Base-by-base conservation (phyloP, 495 filamentous ascomycete genomes). In the Penicillium coffeae region DNA sequence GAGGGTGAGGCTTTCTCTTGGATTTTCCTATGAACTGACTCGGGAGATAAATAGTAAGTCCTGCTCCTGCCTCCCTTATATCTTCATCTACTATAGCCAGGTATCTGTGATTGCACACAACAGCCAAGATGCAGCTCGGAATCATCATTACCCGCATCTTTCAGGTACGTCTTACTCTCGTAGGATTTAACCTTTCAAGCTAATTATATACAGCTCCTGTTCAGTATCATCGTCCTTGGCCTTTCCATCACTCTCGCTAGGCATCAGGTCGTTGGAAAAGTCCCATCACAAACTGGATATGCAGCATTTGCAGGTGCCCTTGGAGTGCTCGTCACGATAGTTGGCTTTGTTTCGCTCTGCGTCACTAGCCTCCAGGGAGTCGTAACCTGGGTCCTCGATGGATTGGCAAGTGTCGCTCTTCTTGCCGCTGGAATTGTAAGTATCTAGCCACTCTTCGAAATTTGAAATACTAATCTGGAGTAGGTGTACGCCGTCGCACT, bases 351-450 rank as follows among this genome's bases (percentile, higher is more conserved):
- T 2, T 55, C 68, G 1, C 34, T 73, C 0, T 77, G 72, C 39
- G 32, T 71, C 20, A 62, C 68, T 8, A 54, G 63, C 5, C 59
- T 79, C 8, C 65, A 71, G 2, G 62, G 58, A 0, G 43, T 77
- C 0, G 56, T 71, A 5, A 56, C 65, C 3, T 54, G 74, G 38
- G 64, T 47, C 0, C 52, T 76, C 1, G 79, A 82, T 54, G 74
- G 55, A 0, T 27, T 81, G 0, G 59, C 70, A 0, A 50, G 56
- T 1, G 42, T 78, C 13, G 64, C 79, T 22, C 67, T 76, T 33
- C 59, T 82, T 3, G 77, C 72, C 10, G 77, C 72, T 25, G 81
- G 70, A 15, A 72, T 80, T 43, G 80, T 82, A 73, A 54, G 81
- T 76, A 9, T 18, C 34, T 35, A 20, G 34, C 21, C n/a, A 20